Percentiles rank a stretch among this genome's conserved stretches.
Evolutionary conservation across 2,329 filamentous ascomycete species (phyloP).

Genomic region (Diatrype stigma): DNA sequence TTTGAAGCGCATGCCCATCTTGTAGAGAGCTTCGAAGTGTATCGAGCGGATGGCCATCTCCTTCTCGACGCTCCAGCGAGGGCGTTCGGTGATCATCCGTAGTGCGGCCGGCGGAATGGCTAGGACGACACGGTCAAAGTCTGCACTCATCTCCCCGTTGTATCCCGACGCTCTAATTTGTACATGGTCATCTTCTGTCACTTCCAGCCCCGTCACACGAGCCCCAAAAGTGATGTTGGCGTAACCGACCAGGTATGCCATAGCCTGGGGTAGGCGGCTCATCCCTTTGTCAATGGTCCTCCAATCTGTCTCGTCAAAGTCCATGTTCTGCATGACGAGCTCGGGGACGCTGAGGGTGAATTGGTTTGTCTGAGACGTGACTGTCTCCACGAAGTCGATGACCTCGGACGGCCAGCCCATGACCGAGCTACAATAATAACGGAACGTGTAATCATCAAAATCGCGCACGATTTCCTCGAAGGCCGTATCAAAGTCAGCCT

Average conservation of each 20-base stretch:
- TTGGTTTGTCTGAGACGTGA: slow-evolving; percentile 9
- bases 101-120: slow-evolving; percentile 3
- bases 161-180: not conserved
- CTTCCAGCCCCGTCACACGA: not conserved
- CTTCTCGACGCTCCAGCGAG: slow-evolving; percentile 9
- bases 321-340: slow-evolving; percentile 9
- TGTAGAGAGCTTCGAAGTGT: slow-evolving; percentile 11
- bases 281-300: slow-evolving; percentile 5
- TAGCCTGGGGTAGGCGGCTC: not conserved
- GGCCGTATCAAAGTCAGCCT: slow-evolving; percentile 7
- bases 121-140: slow-evolving; percentile 2
- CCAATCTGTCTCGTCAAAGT: slow-evolving; percentile 9
- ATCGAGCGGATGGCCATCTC: slow-evolving; percentile 6
- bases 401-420: slow-evolving; percentile 9
- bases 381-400: slow-evolving; percentile 11
- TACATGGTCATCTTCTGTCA: not conserved
- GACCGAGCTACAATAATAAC: slow-evolving; percentile 2
- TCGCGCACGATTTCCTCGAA: slow-evolving; percentile 4
- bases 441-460: slow-evolving; percentile 10
- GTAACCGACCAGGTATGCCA: slow-evolving; percentile 2
- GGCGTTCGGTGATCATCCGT: slow-evolving; percentile 4
- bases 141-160: not conserved
- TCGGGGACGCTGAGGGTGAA: slow-evolving; percentile 10
- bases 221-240: slow-evolving; percentile 2
- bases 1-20: slow-evolving; percentile 12